These are phyloP conservation scores for Metarhizium brunneum DNA, from an alignment of 2,329 filamentous ascomycete species.

Conservation along the genomic window DNA sequence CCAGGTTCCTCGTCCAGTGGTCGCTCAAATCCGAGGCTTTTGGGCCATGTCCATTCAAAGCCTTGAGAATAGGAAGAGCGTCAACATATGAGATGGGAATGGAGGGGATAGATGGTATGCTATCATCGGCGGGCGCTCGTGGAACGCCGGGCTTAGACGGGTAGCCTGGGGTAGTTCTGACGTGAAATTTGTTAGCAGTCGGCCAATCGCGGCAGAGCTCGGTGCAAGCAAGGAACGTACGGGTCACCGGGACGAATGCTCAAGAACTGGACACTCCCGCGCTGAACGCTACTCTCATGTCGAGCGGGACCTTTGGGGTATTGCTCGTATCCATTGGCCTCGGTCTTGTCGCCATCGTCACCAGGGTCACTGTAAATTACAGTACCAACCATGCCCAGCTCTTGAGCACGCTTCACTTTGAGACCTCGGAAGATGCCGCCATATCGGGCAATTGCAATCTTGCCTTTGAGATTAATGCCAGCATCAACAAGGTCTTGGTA, in stretches of 20 bases:
- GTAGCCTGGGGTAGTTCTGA: conserved; percentile 77
- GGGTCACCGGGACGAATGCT: conserved; percentile 65
- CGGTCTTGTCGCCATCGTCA: conserved; percentile 74
- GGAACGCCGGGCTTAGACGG: conserved; percentile 85
- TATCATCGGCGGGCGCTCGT: conserved; percentile 58
- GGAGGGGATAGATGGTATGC: conserved; percentile 79
- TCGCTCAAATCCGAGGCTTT: conserved; percentile 64
- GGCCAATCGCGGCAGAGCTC: not conserved
- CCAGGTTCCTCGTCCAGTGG: conserved; percentile 61
- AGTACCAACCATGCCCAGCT: conserved; percentile 79
- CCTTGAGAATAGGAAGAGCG: conserved; percentile 77
- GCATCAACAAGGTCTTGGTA: conserved; percentile 72
- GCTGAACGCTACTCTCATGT: conserved; percentile 80
- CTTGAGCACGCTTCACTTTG: conserved; percentile 87
- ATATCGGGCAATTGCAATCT: conserved; percentile 82
- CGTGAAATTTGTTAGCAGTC: not conserved
- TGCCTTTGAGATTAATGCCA: conserved; percentile 68
- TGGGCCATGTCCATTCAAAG: conserved; percentile 82
- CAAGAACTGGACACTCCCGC: conserved; percentile 77
- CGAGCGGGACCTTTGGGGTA: conserved; percentile 85
- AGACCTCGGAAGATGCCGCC: conserved; percentile 80
- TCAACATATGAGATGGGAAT: conserved; percentile 84
- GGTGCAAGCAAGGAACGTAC: conserved; percentile 15
- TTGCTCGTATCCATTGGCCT: conserved; percentile 65
- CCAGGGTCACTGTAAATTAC: conserved; percentile 84